phyloP scores from a whole-genome alignment of 148 eudicot genomes.

The Silene latifolia region DNA sequence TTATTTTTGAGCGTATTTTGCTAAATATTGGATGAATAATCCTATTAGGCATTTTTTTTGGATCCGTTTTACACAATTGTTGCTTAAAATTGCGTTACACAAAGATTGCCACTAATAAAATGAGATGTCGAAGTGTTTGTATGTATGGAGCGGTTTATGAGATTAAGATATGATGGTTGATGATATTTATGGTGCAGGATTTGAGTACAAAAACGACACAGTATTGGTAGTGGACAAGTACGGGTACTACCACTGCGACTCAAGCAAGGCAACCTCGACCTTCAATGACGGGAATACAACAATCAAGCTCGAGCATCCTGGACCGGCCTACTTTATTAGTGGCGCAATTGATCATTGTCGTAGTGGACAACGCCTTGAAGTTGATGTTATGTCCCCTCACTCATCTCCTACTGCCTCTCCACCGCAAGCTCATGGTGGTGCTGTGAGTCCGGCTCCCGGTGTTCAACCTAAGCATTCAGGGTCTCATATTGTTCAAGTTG shows the following conservation, averaged over 20 bases:
- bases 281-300: constrained; percentile 45
- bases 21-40: no score
- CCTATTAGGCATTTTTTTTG: no score
- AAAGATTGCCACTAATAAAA: no score
- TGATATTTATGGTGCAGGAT: constrained; percentile 29
- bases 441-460: neutral
- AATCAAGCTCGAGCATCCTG: constrained; percentile 36
- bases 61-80: no score
- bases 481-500: neutral
- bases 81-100: no score
- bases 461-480: neutral
- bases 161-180: neutral
- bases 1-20: no score
- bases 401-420: neutral
- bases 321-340: constrained; percentile 50
- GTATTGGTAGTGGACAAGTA: constrained; percentile 60
- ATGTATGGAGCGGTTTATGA: no score
- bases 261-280: constrained; percentile 28
- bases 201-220: constrained; percentile 63
- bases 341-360: constrained; percentile 46
- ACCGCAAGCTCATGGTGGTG: neutral
- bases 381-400: constrained; percentile 41
- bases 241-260: constrained; percentile 64
- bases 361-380: constrained; percentile 42
- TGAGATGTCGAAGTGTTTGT: no score